These are phyloP conservation scores for Candida sp. DNA, from an alignment of 1,139 yeast species.

Conservation along the genomic window DNA sequence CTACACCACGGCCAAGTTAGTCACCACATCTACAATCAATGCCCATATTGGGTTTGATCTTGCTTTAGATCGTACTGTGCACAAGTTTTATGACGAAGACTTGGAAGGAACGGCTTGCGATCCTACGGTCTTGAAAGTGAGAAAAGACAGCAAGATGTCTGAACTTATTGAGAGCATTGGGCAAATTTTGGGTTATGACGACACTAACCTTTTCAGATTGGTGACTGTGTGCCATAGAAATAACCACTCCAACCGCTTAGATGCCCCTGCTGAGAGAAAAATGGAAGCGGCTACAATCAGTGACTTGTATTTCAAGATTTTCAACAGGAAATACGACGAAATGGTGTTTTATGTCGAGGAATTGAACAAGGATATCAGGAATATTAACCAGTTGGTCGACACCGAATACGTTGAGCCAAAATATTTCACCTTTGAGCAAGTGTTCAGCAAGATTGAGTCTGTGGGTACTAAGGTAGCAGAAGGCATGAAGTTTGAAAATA, in stretches of 20 bases:
- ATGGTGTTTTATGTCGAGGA: conserved; percentile 55
- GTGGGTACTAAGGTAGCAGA: conserved; percentile 10
- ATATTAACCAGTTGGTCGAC: conserved; percentile 17
- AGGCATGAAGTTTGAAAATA: conserved; percentile 19
- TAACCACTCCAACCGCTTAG: conserved; percentile 76
- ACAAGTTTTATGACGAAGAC: conserved; percentile 50
- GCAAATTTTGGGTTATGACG: conserved; percentile 38
- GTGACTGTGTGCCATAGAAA: conserved; percentile 73
- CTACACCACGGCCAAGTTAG: conserved; percentile 64
- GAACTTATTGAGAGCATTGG: conserved; percentile 58
- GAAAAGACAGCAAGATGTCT: conserved; percentile 58
- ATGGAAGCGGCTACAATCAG: conserved; percentile 29
- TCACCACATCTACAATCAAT: conserved; percentile 54
- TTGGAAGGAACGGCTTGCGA: conserved; percentile 50
- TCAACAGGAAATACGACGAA: conserved; percentile 46
- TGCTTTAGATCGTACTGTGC: conserved; percentile 60
- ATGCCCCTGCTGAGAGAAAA: conserved; percentile 49
- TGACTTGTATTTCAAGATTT: conserved; percentile 45
- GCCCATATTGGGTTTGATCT: conserved; percentile 78
- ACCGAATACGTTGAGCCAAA: conserved; percentile 20
- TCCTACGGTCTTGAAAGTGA: conserved; percentile 56
- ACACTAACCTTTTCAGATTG: conserved; percentile 49
- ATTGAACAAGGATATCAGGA: conserved; percentile 33
- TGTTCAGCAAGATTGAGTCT: conserved; percentile 21
- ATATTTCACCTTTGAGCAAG: conserved; percentile 27